Base-by-base conservation (phyloP, 345 rosid genomes). In the Moringa oleifera region DNA sequence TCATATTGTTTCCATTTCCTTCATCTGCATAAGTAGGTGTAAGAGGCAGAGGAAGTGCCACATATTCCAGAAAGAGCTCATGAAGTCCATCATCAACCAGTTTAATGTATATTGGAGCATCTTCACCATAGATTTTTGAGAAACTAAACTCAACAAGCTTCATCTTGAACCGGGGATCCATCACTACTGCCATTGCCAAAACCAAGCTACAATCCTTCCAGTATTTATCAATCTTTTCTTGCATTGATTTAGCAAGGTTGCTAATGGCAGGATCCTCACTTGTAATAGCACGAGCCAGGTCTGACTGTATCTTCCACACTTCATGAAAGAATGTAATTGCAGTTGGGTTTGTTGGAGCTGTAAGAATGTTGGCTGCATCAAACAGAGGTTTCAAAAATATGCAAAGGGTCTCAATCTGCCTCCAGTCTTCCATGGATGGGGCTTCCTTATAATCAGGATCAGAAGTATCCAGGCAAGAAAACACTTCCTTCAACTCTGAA, bases 121-220 rank as follows among this genome's bases (percentile, higher is more conserved):
- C 96, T 41, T 87, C 93, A 52, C 96, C 96, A 5, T 68, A 93
- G 55, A 93, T 69, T 72, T 90, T 93, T 2, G 90, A 68, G 79
- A 93, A 93, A 69, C 96, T 89, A 77, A 93, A 93, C 79, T 92
- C 97, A 6, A 92, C 91, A 19, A 93, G 91, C 79, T 90, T 93
- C 97, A 90, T 79, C 77, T 87, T 93, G 79, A 90, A 93, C 55
- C 94, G 84, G n/a, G 98, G 98, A 78, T 93, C 98, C 98, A 93
- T 86, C 65, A 86, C 88, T 7, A 90, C 93, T 6, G 96, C 95
- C 62, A 81, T 61, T 7, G 97, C 95, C 80, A 93, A 70, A 66
- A 84, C 86, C 74, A 87, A 74, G 85, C 95, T 83, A 80, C 90
- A 85, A 59, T 86, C 94, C 67, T 78, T 82, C 94, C 89, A 86